Evolutionary conservation across 1,284 basidiomycete genomes (phyloP).

Genomic region (Austroboletus olivaceoglutinosus): DNA sequence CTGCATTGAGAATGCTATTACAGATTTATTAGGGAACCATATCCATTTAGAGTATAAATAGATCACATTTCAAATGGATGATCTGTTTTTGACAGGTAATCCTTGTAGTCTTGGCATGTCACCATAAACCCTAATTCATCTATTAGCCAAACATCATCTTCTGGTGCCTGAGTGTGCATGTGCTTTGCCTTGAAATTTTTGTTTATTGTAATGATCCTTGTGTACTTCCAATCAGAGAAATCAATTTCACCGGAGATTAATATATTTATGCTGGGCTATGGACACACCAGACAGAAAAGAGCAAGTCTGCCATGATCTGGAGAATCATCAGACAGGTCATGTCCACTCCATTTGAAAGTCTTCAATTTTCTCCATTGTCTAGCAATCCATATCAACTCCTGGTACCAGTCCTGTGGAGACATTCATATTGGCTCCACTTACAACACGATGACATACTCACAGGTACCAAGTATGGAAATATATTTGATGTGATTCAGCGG

Average conservation of each 20-base stretch:
- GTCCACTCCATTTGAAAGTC: constrained; percentile 2
- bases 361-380: constrained; percentile 1
- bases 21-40: too few species aligned
- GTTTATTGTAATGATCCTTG: background rate
- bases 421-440: too few species aligned
- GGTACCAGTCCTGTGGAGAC: constrained; percentile 4
- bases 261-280: background rate
- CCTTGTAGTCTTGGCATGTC: background rate
- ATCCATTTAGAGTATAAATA: too few species aligned
- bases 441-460: too few species aligned
- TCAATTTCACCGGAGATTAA: too few species aligned
- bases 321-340: background rate
- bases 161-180: background rate
- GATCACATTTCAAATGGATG: too few species aligned
- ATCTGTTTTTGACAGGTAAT: background rate
- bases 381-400: background rate
- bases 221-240: background rate
- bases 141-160: constrained; percentile 5
- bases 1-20: too few species aligned
- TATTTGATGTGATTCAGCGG: constrained; percentile 17
- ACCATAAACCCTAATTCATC: constrained; percentile 5
- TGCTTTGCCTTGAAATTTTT: background rate
- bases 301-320: background rate
- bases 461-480: constrained; percentile 9
- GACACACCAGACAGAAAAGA: background rate